Base-by-base conservation (phyloP, 768 basidiomycete species). In the Boletus rufocinnamomeus region DNA sequence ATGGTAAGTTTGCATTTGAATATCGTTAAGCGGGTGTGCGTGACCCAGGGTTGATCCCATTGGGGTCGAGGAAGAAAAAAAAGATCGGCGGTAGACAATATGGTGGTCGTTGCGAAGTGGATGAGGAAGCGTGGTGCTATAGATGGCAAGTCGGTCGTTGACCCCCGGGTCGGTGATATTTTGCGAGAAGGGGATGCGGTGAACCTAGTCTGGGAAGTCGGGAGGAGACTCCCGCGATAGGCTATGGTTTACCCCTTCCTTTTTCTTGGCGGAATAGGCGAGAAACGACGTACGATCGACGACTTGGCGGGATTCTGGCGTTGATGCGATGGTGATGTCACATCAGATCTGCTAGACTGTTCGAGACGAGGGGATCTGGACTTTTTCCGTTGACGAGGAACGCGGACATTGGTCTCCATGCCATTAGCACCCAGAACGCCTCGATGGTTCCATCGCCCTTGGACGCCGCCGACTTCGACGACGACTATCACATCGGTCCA, bases 401-500 rank as follows among this genome's bases (percentile, higher is more conserved):
- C 52, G 32, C 62, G 66, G 66, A 66, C 6, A 53, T 60, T 32
- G 52, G 30, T 47, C 43, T 38, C 43, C 35, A 40, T 34, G 17
- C 30, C 37, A 43, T 40, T 25, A 16, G 30, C 37, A 56, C 23
- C 21, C 38, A 51, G 44, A 54, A 55, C n/a, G 28, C 43, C 8
- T 50, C 25, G 25, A 35, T 48, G 10, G 50, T 53, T 63, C 28
- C 27, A 27, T 52, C 14, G 43, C 10, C 23, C 14, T 27, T 59
- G 60, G 46, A 52, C 56, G 49, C 61, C 65, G 54, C n/a, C 51
- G 48, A 49, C 61, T 53, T 67, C 64, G 65, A 41, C 28, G n/a
- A n/a, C n/a, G 47, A 52, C 46, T 11, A 19, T 47, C 49, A 21
- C 37, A 6, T 44, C 32, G 17, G 25, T 32, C 35, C 25, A 28